phyloP scores from a whole-genome alignment of 441 rosid species.

The Breynia disticha region DNA sequence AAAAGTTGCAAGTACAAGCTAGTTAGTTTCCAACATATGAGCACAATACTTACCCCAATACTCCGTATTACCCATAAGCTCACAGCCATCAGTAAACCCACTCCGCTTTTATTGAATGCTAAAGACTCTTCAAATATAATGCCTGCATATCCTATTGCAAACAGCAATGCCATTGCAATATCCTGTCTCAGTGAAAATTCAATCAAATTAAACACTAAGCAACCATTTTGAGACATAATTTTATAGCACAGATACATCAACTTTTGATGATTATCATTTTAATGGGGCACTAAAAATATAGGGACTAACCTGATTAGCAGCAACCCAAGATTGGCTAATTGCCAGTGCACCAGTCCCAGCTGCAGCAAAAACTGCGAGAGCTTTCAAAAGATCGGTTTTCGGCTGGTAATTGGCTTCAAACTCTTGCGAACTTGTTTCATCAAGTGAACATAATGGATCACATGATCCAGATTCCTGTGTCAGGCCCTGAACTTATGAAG shows the following conservation, averaged over 20 bases:
- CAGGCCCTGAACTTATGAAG: slow-evolving; percentile 42
- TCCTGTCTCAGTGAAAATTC: slow-evolving; percentile 42
- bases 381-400: slow-evolving; percentile 69
- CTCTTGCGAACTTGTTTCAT: slow-evolving; percentile 69
- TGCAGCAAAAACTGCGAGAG: slow-evolving; percentile 61
- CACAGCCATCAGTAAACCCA: slow-evolving; percentile 90
- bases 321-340: slow-evolving; percentile 90
- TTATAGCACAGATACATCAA: too few species aligned
- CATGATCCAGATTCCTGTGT: slow-evolving; percentile 46
- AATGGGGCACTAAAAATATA: neutral
- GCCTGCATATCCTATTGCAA: slow-evolving; percentile 75
- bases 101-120: slow-evolving; percentile 91
- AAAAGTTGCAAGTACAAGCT: neutral
- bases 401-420: slow-evolving; percentile 63
- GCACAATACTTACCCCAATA: slow-evolving; percentile 56
- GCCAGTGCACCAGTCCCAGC: slow-evolving; percentile 75
- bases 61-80: slow-evolving; percentile 85
- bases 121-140: slow-evolving; percentile 87
- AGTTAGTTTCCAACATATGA: neutral
- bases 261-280: too few species aligned
- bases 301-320: slow-evolving; percentile 68
- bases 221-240: neutral
- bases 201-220: slow-evolving; percentile 13
- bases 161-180: slow-evolving; percentile 85
- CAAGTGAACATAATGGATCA: slow-evolving; percentile 83